Conservation (phyloP, 495 filamentous ascomycete genomes). For the Penicillium cosmopolitanum region DNA sequence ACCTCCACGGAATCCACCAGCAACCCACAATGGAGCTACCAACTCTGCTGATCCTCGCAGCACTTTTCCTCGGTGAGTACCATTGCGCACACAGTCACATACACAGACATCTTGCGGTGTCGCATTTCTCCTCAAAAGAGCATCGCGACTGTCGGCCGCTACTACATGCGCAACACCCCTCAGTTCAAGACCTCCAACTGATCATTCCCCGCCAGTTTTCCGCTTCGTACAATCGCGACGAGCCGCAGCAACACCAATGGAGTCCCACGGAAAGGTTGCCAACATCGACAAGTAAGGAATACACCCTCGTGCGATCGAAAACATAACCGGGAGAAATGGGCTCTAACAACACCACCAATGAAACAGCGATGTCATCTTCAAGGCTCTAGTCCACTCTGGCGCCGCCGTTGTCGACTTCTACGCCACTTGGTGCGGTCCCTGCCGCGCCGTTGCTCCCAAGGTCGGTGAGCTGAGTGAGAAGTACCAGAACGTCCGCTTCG, state of each 20-base stretch:
- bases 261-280: slow-evolving; percentile 33
- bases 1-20: slow-evolving; percentile 10
- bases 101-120: not conserved
- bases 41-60: slow-evolving; percentile 26
- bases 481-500: slow-evolving; percentile 65
- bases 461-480: slow-evolving; percentile 37
- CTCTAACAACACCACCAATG: not conserved
- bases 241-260: slow-evolving; percentile 20
- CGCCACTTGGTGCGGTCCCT: slow-evolving; percentile 36
- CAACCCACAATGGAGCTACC: slow-evolving; percentile 32
- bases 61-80: slow-evolving; percentile 27
- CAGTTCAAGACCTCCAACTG: too few species aligned
- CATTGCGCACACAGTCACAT: not conserved
- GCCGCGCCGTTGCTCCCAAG: slow-evolving; percentile 31
- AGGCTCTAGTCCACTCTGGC: slow-evolving; percentile 31
- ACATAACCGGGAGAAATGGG: not conserved
- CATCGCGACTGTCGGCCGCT: not conserved
- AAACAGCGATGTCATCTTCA: slow-evolving; percentile 35
- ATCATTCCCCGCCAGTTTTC: slow-evolving; percentile 17
- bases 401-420: slow-evolving; percentile 35
- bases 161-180: too few species aligned
- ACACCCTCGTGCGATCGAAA: not conserved
- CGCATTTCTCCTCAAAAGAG: not conserved
- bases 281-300: slow-evolving; percentile 35
- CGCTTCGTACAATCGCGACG: slow-evolving; percentile 22